A percentile compares a stretch with the other conserved stretches of the same genome.
These are phyloP conservation scores for Petunia axillaris DNA, from an alignment of 257 asterid genomes.

Conservation along the genomic window DNA sequence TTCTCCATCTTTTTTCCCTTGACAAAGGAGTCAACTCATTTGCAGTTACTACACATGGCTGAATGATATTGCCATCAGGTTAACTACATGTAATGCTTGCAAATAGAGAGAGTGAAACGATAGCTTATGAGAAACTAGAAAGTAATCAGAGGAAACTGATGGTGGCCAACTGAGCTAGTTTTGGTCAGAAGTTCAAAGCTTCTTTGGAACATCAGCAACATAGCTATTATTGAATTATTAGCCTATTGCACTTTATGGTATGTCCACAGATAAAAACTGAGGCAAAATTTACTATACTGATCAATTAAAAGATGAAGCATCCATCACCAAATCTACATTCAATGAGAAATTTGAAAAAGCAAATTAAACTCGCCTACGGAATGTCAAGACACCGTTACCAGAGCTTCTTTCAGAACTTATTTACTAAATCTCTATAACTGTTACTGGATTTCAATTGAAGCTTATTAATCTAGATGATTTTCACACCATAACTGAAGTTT, in stretches of 20 bases:
- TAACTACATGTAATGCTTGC: too few relatives aligned
- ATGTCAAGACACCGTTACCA: background rate
- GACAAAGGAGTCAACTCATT: too few relatives aligned
- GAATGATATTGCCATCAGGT: too few relatives aligned
- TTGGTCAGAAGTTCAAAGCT: background rate
- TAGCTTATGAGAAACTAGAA: too few relatives aligned
- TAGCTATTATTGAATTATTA: background rate
- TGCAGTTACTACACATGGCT: too few relatives aligned
- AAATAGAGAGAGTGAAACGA: too few relatives aligned
- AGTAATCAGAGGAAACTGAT: background rate
- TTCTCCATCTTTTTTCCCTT: too few relatives aligned
- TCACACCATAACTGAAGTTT: background rate
- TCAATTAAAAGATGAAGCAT: background rate
- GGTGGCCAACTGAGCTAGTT: background rate
- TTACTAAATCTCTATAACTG: slow-evolving; percentile 13
- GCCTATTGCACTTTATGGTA: too few relatives aligned
- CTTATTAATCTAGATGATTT: background rate
- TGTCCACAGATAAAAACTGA: background rate
- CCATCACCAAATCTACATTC: background rate
- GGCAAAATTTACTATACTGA: background rate
- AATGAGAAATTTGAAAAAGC: background rate
- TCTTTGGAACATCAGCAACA: background rate
- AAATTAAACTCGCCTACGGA: background rate
- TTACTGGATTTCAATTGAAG: background rate
- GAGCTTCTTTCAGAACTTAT: background rate